Evolutionary conservation across 164 flowering plant genomes (phyloP).

Genomic region (Akebia trifoliata): DNA sequence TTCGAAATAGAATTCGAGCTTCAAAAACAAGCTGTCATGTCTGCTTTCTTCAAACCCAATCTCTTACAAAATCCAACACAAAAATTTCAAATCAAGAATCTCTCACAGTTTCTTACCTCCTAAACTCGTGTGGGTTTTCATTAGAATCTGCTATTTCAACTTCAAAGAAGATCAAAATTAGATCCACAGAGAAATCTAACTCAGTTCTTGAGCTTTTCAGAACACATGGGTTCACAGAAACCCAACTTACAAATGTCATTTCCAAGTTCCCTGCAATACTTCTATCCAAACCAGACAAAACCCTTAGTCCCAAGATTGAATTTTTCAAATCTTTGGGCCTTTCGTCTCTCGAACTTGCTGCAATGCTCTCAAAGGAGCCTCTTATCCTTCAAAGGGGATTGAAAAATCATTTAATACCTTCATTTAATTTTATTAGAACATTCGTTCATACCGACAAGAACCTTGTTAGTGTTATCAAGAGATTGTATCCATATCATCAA

Average conservation of each 20-base stretch:
- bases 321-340: conserved; percentile 3
- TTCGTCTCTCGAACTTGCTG: conserved; percentile 4
- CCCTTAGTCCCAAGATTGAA: neutral
- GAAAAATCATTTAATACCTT: neutral
- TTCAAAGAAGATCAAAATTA: neutral
- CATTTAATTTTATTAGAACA: neutral
- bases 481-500: neutral
- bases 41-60: too few species aligned
- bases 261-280: neutral
- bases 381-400: neutral
- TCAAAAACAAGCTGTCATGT: too few species aligned
- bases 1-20: too few species aligned
- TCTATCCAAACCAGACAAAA: neutral
- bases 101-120: neutral
- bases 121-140: neutral
- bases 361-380: neutral
- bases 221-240: neutral
- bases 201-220: neutral
- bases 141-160: neutral
- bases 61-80: too few species aligned
- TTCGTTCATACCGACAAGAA: neutral
- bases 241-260: neutral
- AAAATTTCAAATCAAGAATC: neutral
- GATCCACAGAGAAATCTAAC: neutral
- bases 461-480: neutral